These are phyloP conservation scores for Alternaria incomplexa DNA, from an alignment of 2,329 filamentous ascomycete genomes.

Conservation along the genomic window DNA sequence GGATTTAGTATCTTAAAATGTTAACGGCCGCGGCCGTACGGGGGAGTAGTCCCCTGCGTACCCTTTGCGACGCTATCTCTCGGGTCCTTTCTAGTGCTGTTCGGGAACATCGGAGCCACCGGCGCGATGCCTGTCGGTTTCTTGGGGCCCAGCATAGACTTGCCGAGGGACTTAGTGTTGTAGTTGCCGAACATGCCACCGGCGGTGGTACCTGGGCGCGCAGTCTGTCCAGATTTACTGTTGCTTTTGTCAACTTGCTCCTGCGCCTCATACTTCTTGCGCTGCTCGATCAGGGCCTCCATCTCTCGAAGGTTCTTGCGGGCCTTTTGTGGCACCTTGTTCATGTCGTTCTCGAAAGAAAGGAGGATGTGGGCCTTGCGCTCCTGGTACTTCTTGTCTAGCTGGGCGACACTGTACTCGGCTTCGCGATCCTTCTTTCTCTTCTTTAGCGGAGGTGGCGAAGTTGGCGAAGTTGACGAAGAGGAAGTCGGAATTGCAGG, in stretches of 20 bases:
- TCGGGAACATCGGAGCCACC: conserved; percentile 27
- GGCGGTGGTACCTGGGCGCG: not conserved
- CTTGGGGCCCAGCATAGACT: conserved; percentile 22
- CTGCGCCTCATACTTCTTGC: not conserved
- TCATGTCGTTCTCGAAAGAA: not conserved
- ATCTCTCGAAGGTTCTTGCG: not conserved
- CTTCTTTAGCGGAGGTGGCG: not conserved
- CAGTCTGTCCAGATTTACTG: not conserved
- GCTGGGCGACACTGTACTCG: not conserved
- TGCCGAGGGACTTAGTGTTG: conserved; percentile 12
- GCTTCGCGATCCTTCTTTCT: not conserved
- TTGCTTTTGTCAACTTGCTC: not conserved
- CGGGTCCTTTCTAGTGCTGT: conserved; percentile 2
- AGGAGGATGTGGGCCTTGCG: not conserved
- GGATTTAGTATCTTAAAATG: not conserved
- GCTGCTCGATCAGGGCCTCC: not conserved
- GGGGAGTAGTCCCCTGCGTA: not conserved
- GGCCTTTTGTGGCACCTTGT: not conserved
- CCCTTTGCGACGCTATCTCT: not conserved
- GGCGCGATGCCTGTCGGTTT: conserved; percentile 20
- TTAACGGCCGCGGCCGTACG: not conserved
- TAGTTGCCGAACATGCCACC: conserved; percentile 1
- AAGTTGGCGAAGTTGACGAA: not conserved
- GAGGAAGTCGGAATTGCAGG: not conserved
- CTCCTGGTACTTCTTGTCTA: conserved; percentile 1